These are phyloP conservation scores for Fusarium praegraminearum DNA, from an alignment of 2,329 filamentous ascomycete genomes.

Conservation along the genomic window DNA sequence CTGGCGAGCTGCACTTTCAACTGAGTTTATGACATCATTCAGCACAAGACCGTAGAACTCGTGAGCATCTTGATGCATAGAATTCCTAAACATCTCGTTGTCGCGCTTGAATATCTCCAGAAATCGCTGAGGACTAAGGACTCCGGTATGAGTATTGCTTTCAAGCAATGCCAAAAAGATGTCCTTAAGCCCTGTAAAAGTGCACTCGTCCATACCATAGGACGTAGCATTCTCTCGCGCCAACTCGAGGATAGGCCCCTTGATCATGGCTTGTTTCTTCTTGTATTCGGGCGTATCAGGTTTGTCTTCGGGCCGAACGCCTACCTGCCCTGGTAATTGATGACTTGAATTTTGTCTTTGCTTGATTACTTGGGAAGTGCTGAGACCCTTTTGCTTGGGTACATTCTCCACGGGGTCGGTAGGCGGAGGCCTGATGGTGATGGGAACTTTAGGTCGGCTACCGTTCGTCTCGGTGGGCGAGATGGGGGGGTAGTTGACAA, in stretches of 20 bases:
- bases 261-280: slow-evolving; percentile 93
- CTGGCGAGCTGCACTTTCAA: slow-evolving; percentile 85
- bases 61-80: slow-evolving; percentile 98
- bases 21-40: slow-evolving; percentile 95
- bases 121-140: slow-evolving; percentile 92
- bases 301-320: slow-evolving; percentile 84
- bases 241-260: slow-evolving; percentile 87
- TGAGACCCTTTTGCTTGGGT: slow-evolving; percentile 64
- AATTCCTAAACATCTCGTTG: slow-evolving; percentile 96
- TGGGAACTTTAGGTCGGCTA: slow-evolving; percentile 65
- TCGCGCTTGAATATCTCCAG: slow-evolving; percentile 93
- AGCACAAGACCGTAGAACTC: slow-evolving; percentile 94
- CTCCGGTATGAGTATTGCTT: slow-evolving; percentile 84
- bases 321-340: slow-evolving; percentile 66
- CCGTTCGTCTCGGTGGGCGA: slow-evolving; percentile 78
- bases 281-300: slow-evolving; percentile 96
- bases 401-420: slow-evolving; percentile 56
- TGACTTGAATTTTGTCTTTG: slow-evolving; percentile 68
- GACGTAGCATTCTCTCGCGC: slow-evolving; percentile 81
- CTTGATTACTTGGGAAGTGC: slow-evolving; percentile 67
- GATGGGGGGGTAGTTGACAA: slow-evolving; percentile 87
- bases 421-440: slow-evolving; percentile 70
- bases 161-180: slow-evolving; percentile 93
- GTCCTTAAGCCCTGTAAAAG: slow-evolving; percentile 95
- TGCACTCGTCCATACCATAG: slow-evolving; percentile 94